Conservation (phyloP, 2,329 filamentous ascomycete genomes). For the Pezizomycotina sp. region DNA sequence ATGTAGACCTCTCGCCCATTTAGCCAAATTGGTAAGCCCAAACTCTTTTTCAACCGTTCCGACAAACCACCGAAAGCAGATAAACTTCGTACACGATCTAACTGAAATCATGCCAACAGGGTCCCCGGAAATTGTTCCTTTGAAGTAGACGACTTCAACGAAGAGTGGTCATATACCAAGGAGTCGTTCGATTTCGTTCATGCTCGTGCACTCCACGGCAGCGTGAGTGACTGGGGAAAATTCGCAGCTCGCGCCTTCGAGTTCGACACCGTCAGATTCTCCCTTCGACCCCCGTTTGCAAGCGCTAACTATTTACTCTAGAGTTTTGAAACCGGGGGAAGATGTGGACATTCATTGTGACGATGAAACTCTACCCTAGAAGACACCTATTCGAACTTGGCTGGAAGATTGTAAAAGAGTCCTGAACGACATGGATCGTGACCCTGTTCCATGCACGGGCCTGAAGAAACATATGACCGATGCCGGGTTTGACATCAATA, state of each 20-base stretch:
- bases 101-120: no score
- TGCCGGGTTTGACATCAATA: constrained; percentile 27
- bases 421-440: constrained; percentile 11
- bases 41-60: no score
- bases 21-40: no score
- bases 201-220: constrained; percentile 25
- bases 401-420: no score
- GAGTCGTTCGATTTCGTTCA: constrained; percentile 28
- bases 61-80: no score
- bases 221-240: constrained; percentile 28
- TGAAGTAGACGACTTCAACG: constrained; percentile 27
- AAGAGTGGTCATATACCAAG: constrained; percentile 26
- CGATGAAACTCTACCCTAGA: constrained; percentile 15
- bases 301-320: no score
- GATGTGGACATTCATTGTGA: constrained; percentile 20
- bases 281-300: no score
- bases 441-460: constrained; percentile 8
- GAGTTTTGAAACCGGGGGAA: constrained; percentile 36
- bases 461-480: constrained; percentile 25
- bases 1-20: no score
- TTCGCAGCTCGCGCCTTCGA: constrained; percentile 39
- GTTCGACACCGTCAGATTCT: no score
- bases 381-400: no score
- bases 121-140: constrained; percentile 26
- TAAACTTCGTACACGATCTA: no score